Percentiles rank a stretch among this genome's conserved stretches.
Evolutionary conservation across 208 protist genomes (phyloP).

Genomic region (Crithidia bombi): DNA sequence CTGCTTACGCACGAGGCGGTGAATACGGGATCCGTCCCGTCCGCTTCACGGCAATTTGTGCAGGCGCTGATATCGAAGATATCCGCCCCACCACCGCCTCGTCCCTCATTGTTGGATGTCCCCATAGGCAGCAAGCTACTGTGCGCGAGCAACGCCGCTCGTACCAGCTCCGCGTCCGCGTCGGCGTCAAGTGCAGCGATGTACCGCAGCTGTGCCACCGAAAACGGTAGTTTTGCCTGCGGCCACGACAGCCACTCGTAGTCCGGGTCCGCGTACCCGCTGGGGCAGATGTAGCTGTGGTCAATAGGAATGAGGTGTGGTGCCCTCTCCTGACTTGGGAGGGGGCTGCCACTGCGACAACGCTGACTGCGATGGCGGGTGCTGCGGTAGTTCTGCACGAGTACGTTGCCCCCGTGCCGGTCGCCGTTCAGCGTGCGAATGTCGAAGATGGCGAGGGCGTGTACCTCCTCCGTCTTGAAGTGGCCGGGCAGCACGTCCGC

Average conservation of each 20-base stretch:
- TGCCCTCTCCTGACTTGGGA: background rate
- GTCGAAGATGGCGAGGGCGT: conserved; percentile 77
- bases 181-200: conserved; percentile 57
- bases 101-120: background rate
- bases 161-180: conserved; percentile 60
- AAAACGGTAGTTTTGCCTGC: conserved; percentile 73
- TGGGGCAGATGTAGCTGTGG: conserved; percentile 86
- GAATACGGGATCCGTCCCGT: background rate
- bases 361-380: background rate
- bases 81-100: background rate
- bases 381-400: conserved; percentile 41
- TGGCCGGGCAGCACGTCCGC: conserved; percentile 62
- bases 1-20: background rate
- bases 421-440: conserved; percentile 80
- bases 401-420: conserved; percentile 79
- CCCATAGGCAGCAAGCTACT: no score
- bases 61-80: background rate
- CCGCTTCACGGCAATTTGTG: background rate
- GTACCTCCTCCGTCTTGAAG: conserved; percentile 67
- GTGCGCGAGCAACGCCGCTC: conserved; percentile 35
- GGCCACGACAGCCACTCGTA: conserved; percentile 88
- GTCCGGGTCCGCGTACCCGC: conserved; percentile 74
- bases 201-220: conserved; percentile 44
- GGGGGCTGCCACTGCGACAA: background rate
- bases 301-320: conserved; percentile 83